These are phyloP conservation scores for Blastocystis sp. DNA, from an alignment of 352 stramenopile species.

Conservation along the genomic window DNA sequence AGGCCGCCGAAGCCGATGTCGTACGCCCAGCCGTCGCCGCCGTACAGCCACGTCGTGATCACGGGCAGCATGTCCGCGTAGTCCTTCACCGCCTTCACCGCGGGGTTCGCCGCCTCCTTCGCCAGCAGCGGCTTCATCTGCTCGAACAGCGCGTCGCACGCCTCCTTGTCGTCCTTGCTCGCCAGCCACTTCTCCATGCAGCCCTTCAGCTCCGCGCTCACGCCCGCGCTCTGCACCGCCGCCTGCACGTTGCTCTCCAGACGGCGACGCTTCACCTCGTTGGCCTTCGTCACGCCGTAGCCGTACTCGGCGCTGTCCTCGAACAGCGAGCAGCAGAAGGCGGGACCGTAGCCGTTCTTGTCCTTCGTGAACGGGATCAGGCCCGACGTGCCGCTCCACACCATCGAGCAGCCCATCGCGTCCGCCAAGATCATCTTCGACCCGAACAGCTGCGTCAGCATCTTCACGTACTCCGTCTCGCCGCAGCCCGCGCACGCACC, in stretches of 20 bases:
- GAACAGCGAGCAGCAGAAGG: conserved; percentile 74
- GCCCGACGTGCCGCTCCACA: conserved; percentile 75
- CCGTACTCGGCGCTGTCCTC: conserved; percentile 76
- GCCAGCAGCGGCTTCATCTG: conserved; percentile 68
- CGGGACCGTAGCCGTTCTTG: conserved; percentile 72
- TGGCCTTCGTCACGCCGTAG: conserved; percentile 70
- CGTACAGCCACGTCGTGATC: conserved; percentile 76
- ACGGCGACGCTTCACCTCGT: conserved; percentile 71
- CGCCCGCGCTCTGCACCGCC: conserved; percentile 31
- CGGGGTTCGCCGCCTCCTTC: conserved; percentile 58
- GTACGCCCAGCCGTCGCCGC: conserved; percentile 77
- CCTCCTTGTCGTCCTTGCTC: conserved; percentile 75
- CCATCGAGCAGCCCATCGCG: conserved; percentile 75
- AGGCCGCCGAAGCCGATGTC: conserved; percentile 77
- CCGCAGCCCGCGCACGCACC: conserved; percentile 75
- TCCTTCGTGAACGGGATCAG: conserved; percentile 75
- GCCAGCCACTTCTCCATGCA: conserved; percentile 76
- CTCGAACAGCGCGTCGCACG: conserved; percentile 75
- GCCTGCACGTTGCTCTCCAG: conserved; percentile 72
- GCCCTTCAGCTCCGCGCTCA: conserved; percentile 73
- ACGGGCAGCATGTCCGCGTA: conserved; percentile 77
- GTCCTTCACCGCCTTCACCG: conserved; percentile 74
- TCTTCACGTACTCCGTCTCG: conserved; percentile 76
- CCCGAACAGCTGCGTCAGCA: conserved; percentile 77
- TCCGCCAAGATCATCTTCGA: conserved; percentile 77